These are phyloP conservation scores for Diaporthe capsici DNA, from an alignment of 2,329 filamentous ascomycete species.

Conservation along the genomic window DNA sequence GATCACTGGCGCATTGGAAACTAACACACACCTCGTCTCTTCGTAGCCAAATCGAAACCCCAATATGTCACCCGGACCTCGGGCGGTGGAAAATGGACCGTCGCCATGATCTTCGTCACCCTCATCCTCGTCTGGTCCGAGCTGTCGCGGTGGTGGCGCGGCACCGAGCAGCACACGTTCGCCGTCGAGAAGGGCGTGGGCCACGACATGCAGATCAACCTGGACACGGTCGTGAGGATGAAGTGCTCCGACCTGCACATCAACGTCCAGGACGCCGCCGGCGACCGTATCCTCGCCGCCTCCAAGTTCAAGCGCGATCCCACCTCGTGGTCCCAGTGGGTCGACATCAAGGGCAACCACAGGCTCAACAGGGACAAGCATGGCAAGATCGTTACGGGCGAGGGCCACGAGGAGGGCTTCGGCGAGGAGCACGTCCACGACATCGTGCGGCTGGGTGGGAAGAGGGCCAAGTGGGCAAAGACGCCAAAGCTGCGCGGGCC, in stretches of 20 bases:
- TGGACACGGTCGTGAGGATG: constrained; percentile 95
- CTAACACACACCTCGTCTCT: constrained; percentile 44
- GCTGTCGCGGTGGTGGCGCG: constrained; percentile 85
- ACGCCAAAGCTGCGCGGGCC: constrained; percentile 76
- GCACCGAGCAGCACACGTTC: constrained; percentile 89
- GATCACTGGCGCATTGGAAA: not conserved
- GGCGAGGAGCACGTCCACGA: constrained; percentile 91
- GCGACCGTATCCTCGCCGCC: constrained; percentile 90
- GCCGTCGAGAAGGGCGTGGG: constrained; percentile 93
- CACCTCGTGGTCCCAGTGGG: constrained; percentile 88
- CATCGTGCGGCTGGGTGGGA: constrained; percentile 80
- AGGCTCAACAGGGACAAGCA: constrained; percentile 69
- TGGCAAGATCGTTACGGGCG: constrained; percentile 68
- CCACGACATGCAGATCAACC: constrained; percentile 91
- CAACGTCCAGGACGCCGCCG: constrained; percentile 96
- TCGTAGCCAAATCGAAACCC: constrained; percentile 90
- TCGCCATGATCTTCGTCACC: constrained; percentile 83
- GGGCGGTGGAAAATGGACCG: constrained; percentile 93
- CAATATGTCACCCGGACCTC: constrained; percentile 89
- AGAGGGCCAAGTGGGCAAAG: constrained; percentile 78
- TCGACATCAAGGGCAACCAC: constrained; percentile 76
- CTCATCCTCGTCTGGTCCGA: constrained; percentile 83
- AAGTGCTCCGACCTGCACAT: constrained; percentile 88
- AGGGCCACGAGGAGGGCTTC: constrained; percentile 76
- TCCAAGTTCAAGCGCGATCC: constrained; percentile 80